These are phyloP conservation scores for Hyphopichia pseudoburtonii DNA, from an alignment of 1,139 yeast genomes.

Conservation along the genomic window DNA sequence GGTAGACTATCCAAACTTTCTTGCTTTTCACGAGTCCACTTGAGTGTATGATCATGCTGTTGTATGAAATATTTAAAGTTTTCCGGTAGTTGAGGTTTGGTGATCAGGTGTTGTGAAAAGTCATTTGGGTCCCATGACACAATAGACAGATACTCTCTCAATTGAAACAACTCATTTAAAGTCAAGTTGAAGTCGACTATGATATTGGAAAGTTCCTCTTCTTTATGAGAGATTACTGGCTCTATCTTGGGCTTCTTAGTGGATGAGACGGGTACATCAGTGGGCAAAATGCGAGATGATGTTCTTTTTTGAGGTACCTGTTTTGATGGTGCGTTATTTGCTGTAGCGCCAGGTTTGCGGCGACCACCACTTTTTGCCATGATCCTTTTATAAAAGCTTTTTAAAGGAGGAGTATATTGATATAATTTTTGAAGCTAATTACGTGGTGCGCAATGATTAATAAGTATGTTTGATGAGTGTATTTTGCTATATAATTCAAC, in stretches of 20 bases:
- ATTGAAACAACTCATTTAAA: constrained; percentile 54
- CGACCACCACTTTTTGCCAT: constrained; percentile 9
- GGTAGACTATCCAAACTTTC: constrained; percentile 36
- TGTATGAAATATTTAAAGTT: constrained; percentile 35
- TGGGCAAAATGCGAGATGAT: constrained; percentile 2
- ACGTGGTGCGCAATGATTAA: background rate
- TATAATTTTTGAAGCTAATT: background rate
- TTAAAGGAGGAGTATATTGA: background rate
- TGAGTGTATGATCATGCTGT: constrained; percentile 25
- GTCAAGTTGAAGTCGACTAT: constrained; percentile 46
- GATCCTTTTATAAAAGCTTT: constrained; percentile 2
- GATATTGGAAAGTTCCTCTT: constrained; percentile 29
- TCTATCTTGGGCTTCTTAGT: constrained; percentile 6
- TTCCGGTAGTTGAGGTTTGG: constrained; percentile 31
- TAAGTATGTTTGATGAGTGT: too few relatives aligned
- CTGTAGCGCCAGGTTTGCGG: constrained; percentile 2
- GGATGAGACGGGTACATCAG: background rate
- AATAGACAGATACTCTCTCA: constrained; percentile 59
- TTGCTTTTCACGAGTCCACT: constrained; percentile 35
- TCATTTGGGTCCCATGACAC: constrained; percentile 61
- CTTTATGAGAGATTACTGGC: constrained; percentile 10
- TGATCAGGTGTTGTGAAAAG: constrained; percentile 27
- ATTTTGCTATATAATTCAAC: background rate
- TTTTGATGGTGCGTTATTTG: background rate
- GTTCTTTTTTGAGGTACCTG: constrained; percentile 9